Base-by-base conservation (phyloP, 257 asterid genomes). In the Rauvolfia tetraphylla region DNA sequence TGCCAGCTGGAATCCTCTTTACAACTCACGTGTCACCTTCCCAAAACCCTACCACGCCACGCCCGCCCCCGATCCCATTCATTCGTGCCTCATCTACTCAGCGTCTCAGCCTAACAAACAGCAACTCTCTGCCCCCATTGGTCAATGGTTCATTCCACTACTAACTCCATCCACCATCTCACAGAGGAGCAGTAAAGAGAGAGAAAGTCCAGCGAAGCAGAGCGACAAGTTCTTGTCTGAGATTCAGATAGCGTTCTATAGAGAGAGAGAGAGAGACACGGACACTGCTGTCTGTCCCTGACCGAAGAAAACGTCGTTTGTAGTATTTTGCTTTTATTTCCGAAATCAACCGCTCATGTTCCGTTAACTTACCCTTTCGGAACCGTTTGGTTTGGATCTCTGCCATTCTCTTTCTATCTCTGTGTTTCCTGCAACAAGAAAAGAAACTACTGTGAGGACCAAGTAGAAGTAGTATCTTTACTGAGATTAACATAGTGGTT, bases 11-110 rank as follows among this genome's bases (percentile, higher is more conserved):
- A 81, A 70, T 49, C 84, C 78, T 46, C 76, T 81, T 67, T 76
- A 79, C 72, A 25, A 44, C 41, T 82, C 90, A 86, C 90, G 92
- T 86, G 94, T 89, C 90, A 83, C 77, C 86, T 81, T 33, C 68
- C 85, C 79, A 13, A 77, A 76, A 83, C 88, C 34, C 62, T 76
- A 54, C 25, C 49, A 36, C 38, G 66, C 68, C 3, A 12, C 18
- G 9, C 42, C 6, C 51, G 2, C 68, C 70, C 18, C 36, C 17
- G 4, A 11, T 22, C 75, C 63, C 54, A 48, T 7, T 8, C 49
- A 44, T 44, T 14, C 49, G 14, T n/a, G n/a, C n/a, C n/a, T 44
- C 49, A 44, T 44, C 56, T 49, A 49, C 56, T 49, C 72, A 49
- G 42, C 46, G 25, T 58, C 48, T 66, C 73, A 66, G 36, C 58